These are phyloP conservation scores for Cladosporium colombiae DNA, from an alignment of 2,329 filamentous ascomycete species.

Conservation along the genomic window DNA sequence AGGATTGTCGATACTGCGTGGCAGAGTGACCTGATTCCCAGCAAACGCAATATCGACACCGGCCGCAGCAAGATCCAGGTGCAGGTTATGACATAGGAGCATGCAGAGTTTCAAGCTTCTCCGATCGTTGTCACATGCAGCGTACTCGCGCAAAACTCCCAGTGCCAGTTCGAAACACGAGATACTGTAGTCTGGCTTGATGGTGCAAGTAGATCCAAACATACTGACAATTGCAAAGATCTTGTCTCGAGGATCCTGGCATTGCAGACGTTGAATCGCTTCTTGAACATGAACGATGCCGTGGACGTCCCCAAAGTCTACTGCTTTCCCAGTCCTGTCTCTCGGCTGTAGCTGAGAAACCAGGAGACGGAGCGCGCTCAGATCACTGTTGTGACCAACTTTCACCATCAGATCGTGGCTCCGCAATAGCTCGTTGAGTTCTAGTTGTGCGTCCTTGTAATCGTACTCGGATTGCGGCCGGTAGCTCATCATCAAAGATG, in stretches of 20 bases:
- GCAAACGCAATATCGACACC: neutral
- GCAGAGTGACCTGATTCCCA: neutral
- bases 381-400: neutral
- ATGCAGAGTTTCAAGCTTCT: neutral
- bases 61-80: neutral
- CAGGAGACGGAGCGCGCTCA: neutral
- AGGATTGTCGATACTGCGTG: neutral
- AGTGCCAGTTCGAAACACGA: neutral
- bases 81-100: neutral
- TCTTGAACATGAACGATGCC: neutral
- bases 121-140: neutral
- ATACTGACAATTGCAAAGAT: neutral
- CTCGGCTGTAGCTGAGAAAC: neutral
- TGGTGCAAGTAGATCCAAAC: constrained; percentile 1
- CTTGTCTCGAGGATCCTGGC: constrained; percentile 6
- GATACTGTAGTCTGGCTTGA: neutral
- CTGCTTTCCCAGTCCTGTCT: neutral
- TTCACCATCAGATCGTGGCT: neutral
- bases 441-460: neutral
- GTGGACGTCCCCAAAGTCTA: neutral
- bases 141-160: neutral
- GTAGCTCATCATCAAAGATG: neutral
- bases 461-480: constrained; percentile 1
- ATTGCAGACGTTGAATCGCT: neutral
- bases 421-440: neutral